Conservation (phyloP, 257 asterid genomes). For the Avicennia marina region DNA sequence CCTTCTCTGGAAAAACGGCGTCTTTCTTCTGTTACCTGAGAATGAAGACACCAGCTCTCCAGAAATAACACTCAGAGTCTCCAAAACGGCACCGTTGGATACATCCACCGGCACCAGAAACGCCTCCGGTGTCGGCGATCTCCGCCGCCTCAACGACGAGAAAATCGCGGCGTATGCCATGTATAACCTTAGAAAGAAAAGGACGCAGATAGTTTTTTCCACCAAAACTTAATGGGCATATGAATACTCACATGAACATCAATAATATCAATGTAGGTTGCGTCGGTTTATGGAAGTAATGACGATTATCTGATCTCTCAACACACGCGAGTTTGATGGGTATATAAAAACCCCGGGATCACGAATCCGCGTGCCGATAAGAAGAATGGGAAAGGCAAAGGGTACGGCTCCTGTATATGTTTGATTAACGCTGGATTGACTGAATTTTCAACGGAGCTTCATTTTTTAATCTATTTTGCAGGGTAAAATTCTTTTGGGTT, state of each 20-base stretch:
- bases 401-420: not conserved
- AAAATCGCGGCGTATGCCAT: conserved; percentile 91
- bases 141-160: conserved; percentile 82
- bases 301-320: no score
- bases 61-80: conserved; percentile 41
- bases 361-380: conserved; percentile 56
- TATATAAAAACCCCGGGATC: conserved; percentile 17
- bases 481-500: no score
- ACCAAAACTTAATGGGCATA: no score
- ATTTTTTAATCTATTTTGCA: no score
- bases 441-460: conserved; percentile 23
- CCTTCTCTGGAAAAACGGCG: conserved; percentile 49
- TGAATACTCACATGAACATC: no score
- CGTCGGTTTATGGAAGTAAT: no score
- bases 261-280: no score
- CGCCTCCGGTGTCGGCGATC: conserved; percentile 77
- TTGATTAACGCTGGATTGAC: conserved; percentile 8
- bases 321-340: no score
- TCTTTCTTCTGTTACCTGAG: conserved; percentile 32
- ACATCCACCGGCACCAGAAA: conserved; percentile 81
- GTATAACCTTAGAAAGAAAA: not conserved
- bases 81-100: conserved; percentile 48
- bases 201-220: not conserved
- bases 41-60: conserved; percentile 35
- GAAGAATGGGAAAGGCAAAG: not conserved